Percentiles rank a stretch among this genome's conserved stretches.
Evolutionary conservation across 108 stramenopile species (phyloP).

Genomic region (Epipyxis sp.): DNA sequence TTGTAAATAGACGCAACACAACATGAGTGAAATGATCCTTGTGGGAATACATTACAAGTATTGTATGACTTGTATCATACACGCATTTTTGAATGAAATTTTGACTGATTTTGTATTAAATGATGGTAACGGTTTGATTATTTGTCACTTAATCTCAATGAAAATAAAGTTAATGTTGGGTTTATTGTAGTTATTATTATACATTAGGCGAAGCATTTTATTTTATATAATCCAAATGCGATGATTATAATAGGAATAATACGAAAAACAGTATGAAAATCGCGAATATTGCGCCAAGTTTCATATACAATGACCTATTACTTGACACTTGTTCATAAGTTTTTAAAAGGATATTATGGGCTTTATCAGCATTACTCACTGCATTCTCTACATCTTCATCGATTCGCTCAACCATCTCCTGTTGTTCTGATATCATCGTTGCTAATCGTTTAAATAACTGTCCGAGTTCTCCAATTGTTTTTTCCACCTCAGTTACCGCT

Average conservation of each 20-base stretch:
- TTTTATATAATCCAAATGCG: too few species aligned
- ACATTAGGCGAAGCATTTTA: too few species aligned
- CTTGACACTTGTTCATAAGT: slow-evolving; percentile 29
- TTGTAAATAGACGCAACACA: too few species aligned
- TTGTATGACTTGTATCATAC: too few species aligned
- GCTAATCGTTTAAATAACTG: slow-evolving; percentile 11
- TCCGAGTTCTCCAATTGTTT: slow-evolving; percentile 25
- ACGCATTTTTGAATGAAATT: too few species aligned
- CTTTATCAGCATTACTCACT: neutral
- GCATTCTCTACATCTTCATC: slow-evolving; percentile 32
- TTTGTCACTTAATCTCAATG: too few species aligned
- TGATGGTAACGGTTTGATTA: too few species aligned
- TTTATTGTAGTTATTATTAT: too few species aligned
- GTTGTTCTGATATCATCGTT: slow-evolving; percentile 29
- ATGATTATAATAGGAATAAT: slow-evolving; percentile 23
- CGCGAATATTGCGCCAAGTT: slow-evolving; percentile 17
- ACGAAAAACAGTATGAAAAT: slow-evolving; percentile 21
- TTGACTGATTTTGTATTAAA: too few species aligned
- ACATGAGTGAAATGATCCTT: too few species aligned
- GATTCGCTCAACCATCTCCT: slow-evolving; percentile 27
- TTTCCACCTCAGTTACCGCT: slow-evolving; percentile 12
- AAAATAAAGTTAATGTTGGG: too few species aligned
- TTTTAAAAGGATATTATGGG: slow-evolving; percentile 3
- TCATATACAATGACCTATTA: slow-evolving; percentile 5
- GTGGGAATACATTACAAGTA: too few species aligned